Evolutionary conservation across 75 land plant genomes (phyloP).

Genomic region (Cunninghamia lanceolata): DNA sequence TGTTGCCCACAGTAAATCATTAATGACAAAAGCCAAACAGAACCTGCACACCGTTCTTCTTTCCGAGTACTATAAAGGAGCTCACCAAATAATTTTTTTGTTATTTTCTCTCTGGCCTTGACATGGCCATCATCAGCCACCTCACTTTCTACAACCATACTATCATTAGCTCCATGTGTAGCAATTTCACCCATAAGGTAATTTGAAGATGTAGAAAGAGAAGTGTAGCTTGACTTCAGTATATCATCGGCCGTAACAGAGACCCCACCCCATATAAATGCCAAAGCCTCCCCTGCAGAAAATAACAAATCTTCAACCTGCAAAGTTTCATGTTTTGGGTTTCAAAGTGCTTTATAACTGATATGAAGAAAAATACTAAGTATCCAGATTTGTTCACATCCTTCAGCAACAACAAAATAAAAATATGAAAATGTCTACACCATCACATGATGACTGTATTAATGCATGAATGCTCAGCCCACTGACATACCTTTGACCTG

Average conservation of each 20-base stretch:
- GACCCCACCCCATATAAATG: constrained; percentile 97
- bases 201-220: constrained; percentile 75
- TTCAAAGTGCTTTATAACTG: neutral
- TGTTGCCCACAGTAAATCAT: constrained; percentile 89
- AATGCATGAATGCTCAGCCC: constrained; percentile 6
- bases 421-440: neutral
- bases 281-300: constrained; percentile 91
- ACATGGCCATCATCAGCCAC: constrained; percentile 24
- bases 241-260: constrained; percentile 79
- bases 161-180: constrained; percentile 10
- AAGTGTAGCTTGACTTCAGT: constrained; percentile 80
- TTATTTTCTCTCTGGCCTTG: constrained; percentile 52
- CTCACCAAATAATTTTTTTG: constrained; percentile 76
- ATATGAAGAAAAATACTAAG: neutral
- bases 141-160: constrained; percentile 13
- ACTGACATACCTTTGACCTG: constrained; percentile 73
- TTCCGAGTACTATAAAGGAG: constrained; percentile 86
- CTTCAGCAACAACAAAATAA: neutral
- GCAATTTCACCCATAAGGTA: constrained; percentile 61
- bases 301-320: constrained; percentile 89
- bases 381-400: neutral
- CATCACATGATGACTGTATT: neutral
- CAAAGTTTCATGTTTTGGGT: neutral
- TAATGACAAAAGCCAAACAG: constrained; percentile 94
- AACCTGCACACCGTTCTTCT: constrained; percentile 96